Base-by-base conservation (phyloP, 805 yeast genomes). In the Wickerhamomyces subpelliculosus region DNA sequence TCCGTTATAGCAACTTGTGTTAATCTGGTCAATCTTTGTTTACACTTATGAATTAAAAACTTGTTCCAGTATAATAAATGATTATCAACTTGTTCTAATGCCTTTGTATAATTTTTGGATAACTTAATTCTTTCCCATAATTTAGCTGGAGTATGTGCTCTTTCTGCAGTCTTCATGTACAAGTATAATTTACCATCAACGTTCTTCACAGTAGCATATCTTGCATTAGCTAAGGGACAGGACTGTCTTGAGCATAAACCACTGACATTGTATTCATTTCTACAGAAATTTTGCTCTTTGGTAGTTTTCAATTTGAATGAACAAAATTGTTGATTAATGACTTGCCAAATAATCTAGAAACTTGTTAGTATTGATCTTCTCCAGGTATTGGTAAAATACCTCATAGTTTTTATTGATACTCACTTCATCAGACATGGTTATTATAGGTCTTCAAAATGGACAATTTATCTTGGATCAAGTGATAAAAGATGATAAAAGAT, bases 111-210 rank as follows among this genome's bases (percentile, higher is more conserved):
- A 61, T 93, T 89, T 62, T 86, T 88, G 34, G 93, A 84, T 43
- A 93, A 71, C 61, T 81, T 84, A 56, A 93, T 83, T 54, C 97
- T 75, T 64, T 93, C 97, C 99, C 99, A 93, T 59, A 86, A 67
- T 52, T 84, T 83, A 32, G 84, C 78, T 12, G 99, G 99, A 46
- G 88, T 84, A 58, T 93, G 97, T 17, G 95, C 94, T 65, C 99
- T 79, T 67, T 93, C 99, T 1, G 94, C 95, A 1, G 97, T 93
- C 61, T 93, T 93, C 87, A 93, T 93, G 64, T 93, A 93, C 26
- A 86, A 65, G 53, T 85, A 86, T 34, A 87, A 64, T 57, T 75
- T 75, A 7, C 95, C 96, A 47, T 83, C 86, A 22, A 83, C 71
- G 49, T 75, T 80, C 55, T 85, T 82, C 32, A 86, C 85, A 1